Conservation (phyloP, 2,329 filamentous ascomycete species). For the Aspergillus chevalieri region DNA sequence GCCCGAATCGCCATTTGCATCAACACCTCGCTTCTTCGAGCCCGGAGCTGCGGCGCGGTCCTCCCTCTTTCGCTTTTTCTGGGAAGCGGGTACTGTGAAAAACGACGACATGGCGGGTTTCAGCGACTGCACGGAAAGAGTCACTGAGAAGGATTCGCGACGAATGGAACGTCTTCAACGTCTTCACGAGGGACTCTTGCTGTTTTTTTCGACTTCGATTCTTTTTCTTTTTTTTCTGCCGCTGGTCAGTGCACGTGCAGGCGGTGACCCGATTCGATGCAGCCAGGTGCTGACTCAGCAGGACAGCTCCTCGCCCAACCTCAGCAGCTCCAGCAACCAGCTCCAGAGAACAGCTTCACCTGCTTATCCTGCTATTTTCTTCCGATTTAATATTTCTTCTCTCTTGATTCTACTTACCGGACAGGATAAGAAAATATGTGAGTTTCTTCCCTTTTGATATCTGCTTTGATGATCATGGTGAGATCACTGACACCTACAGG, state of each 20-base stretch:
- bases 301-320: slow-evolving; percentile 22
- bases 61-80: slow-evolving; percentile 83
- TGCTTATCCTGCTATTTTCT: slow-evolving; percentile 15
- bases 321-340: slow-evolving; percentile 34
- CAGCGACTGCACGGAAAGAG: not conserved
- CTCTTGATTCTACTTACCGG: slow-evolving; percentile 1
- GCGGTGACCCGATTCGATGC: slow-evolving; percentile 7
- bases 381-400: slow-evolving; percentile 16
- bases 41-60: slow-evolving; percentile 37
- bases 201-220: not conserved
- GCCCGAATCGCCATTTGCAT: slow-evolving; percentile 25
- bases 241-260: slow-evolving; percentile 21
- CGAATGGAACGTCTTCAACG: not conserved
- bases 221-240: slow-evolving; percentile 30
- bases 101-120: slow-evolving; percentile 73
- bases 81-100: slow-evolving; percentile 80
- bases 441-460: slow-evolving; percentile 4
- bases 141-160: not conserved
- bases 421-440: slow-evolving; percentile 22
- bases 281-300: slow-evolving; percentile 30
- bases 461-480: not conserved
- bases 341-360: slow-evolving; percentile 29
- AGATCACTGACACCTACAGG: slow-evolving; percentile 48
- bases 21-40: slow-evolving; percentile 41
- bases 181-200: not conserved